Conservation (phyloP, 2,329 filamentous ascomycete species). For the Mycosphaerella sp. region DNA sequence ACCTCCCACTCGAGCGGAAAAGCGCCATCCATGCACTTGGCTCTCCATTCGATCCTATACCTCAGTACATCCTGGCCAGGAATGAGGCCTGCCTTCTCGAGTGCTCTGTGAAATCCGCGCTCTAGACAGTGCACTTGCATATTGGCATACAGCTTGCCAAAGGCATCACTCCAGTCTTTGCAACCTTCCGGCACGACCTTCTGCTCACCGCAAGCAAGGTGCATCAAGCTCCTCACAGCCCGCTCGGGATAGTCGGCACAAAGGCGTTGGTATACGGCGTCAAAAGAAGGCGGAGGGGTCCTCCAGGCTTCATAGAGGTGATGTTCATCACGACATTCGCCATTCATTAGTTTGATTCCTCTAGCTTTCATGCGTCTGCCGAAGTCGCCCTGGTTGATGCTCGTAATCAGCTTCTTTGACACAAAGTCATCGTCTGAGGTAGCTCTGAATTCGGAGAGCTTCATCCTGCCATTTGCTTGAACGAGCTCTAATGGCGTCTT, state of each 20-base stretch:
- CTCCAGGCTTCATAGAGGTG: constrained; percentile 48
- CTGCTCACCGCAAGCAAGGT: constrained; percentile 40
- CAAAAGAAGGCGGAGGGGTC: constrained; percentile 42
- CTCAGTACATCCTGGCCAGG: constrained; percentile 44
- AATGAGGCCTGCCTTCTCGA: constrained; percentile 38
- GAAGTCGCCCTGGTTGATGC: constrained; percentile 47
- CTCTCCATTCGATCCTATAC: constrained; percentile 52
- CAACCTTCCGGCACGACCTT: constrained; percentile 36
- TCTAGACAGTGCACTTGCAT: constrained; percentile 51
- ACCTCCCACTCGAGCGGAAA: constrained; percentile 47
- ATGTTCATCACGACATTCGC: constrained; percentile 52
- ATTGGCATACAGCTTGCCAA: constrained; percentile 51
- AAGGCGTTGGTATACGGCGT: constrained; percentile 43
- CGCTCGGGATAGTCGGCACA: constrained; percentile 48
- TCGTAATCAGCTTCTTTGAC: constrained; percentile 37
- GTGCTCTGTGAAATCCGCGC: constrained; percentile 45
- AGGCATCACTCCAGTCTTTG: constrained; percentile 47
- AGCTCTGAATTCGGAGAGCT: constrained; percentile 51
- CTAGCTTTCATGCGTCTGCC: constrained; percentile 41
- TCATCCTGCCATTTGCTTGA: constrained; percentile 39
- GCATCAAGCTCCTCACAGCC: constrained; percentile 42
- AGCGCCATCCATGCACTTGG: constrained; percentile 40
- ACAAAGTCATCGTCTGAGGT: constrained; percentile 48
- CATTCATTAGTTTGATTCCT: constrained; percentile 47
- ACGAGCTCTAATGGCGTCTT: constrained; percentile 39